phyloP scores from a whole-genome alignment of 2,329 filamentous ascomycete genomes.

The Colletotrichum sidae region DNA sequence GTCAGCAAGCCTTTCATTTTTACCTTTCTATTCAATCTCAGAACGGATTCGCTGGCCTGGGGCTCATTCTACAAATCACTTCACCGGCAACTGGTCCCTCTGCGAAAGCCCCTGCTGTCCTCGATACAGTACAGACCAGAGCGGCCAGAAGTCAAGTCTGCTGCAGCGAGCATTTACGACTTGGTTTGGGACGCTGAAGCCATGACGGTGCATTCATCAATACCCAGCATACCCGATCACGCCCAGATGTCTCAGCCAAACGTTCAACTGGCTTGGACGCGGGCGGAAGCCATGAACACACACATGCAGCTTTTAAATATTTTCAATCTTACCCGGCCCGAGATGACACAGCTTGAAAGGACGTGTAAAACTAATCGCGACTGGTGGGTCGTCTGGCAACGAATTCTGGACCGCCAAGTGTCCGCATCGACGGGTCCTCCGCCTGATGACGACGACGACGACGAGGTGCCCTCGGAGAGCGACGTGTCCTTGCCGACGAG shows the following conservation, averaged over 20 bases:
- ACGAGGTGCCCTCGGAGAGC: slow-evolving; percentile 9
- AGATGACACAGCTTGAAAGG: slow-evolving; percentile 63
- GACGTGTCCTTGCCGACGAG: slow-evolving; percentile 15
- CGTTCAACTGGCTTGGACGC: slow-evolving; percentile 60
- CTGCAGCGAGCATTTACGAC: slow-evolving; percentile 65
- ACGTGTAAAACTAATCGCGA: slow-evolving; percentile 75
- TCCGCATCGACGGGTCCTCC: not conserved
- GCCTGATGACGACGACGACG: not conserved
- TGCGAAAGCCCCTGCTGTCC: slow-evolving; percentile 66
- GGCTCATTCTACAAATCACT: slow-evolving; percentile 69
- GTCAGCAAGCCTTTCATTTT: slow-evolving; percentile 82
- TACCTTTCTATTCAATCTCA: slow-evolving; percentile 76
- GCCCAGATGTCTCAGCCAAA: slow-evolving; percentile 28
- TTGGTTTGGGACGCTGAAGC: slow-evolving; percentile 70
- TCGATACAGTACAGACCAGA: slow-evolving; percentile 69
- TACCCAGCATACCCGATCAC: slow-evolving; percentile 73
- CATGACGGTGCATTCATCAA: slow-evolving; percentile 70
- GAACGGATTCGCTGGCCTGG: slow-evolving; percentile 68
- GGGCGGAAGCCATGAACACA: slow-evolving; percentile 72
- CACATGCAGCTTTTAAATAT: slow-evolving; percentile 73
- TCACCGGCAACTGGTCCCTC: slow-evolving; percentile 69
- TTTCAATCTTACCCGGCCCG: slow-evolving; percentile 58
- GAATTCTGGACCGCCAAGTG: slow-evolving; percentile 57
- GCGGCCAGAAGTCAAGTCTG: slow-evolving; percentile 54
- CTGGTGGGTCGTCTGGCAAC: slow-evolving; percentile 78